phyloP scores from a whole-genome alignment of 805 yeast genomes.

The Diddensiella santjacobensis region DNA sequence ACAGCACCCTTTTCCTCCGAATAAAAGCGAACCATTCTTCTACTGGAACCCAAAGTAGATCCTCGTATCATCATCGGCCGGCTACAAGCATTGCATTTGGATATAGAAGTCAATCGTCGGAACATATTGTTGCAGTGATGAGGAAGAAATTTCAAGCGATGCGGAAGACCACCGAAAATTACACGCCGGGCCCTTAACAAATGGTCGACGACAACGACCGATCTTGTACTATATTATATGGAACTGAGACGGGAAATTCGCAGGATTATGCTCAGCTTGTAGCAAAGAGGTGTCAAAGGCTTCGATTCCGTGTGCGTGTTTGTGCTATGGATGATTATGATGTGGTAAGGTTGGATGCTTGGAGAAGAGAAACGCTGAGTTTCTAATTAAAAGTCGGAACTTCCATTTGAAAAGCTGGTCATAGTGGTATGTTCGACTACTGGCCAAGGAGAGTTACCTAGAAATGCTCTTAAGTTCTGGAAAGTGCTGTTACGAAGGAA shows the following conservation, averaged over 20 bases:
- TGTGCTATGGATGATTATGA: conserved; percentile 59
- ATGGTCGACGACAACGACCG: neutral
- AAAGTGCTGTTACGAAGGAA: conserved; percentile 62
- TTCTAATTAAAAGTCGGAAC: conserved; percentile 25
- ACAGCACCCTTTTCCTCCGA: neutral
- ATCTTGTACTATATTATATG: conserved; percentile 42
- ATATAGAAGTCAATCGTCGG: neutral
- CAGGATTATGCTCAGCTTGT: conserved; percentile 76
- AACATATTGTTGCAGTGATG: neutral
- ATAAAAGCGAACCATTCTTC: neutral
- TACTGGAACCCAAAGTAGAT: neutral
- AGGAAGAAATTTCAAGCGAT: no score
- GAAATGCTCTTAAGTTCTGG: conserved; percentile 74
- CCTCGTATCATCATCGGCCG: neutral
- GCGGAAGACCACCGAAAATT: neutral
- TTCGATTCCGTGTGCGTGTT: conserved; percentile 47
- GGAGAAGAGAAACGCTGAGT: neutral
- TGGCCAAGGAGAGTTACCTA: conserved; percentile 92
- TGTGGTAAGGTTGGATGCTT: conserved; percentile 7
- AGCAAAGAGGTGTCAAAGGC: conserved; percentile 51
- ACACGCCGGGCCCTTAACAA: neutral
- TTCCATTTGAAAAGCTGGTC: conserved; percentile 47
- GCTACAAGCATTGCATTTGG: neutral
- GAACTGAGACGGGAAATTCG: conserved; percentile 90
- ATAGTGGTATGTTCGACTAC: conserved; percentile 79